Base-by-base conservation (phyloP, 192 early-diverging fungal species). In the Linnemannia schmuckeri region DNA sequence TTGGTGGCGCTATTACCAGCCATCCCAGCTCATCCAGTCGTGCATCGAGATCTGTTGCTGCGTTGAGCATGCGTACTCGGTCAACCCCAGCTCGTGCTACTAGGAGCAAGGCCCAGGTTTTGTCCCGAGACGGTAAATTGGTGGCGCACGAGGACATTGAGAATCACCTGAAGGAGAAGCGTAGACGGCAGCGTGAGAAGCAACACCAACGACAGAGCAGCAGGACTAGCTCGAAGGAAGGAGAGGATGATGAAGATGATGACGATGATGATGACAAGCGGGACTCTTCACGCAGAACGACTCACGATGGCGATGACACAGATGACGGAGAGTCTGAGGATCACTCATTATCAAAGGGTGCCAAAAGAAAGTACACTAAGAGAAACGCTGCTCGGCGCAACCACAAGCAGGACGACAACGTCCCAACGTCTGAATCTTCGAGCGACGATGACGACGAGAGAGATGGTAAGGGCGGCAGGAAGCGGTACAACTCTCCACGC, bases 131-230 rank as follows among this genome's bases (percentile, higher is more conserved):
- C 40, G 41, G 68, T 6, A 22, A 63, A 10, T 57, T 83, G 49
- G 57, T 84, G 49, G 77, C 72, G 5, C 82, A 84, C 37, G 82
- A 84, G 0, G 82, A 84, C 33, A 68, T 84, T 41, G 82, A 84
- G 12, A 33, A 75, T 4, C 57, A 79, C 18, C 66, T 84, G 47
- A 84, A 84, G 77, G 71, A 75, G 12, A 84, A 79, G 68, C 76
- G 82, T 2, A 72, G 27, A 54, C 66, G 30, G 44, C 78, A 84
- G 61, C 20, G 78, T 33, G 82, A 78, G 41, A 73, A 79, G 46
- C 44, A 74, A 24, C 30, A 66, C 27, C 69, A 73, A 42, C 76
- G 82, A 3, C 73, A 70, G 38, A 71, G 76, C 4, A 78, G 82
- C 52, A 84, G 78, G 57, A 69, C 70, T 15, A 78, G 63, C 27